Evolutionary conservation across 768 basidiomycete species (phyloP).

Genomic region (Lyophyllum decastes): DNA sequence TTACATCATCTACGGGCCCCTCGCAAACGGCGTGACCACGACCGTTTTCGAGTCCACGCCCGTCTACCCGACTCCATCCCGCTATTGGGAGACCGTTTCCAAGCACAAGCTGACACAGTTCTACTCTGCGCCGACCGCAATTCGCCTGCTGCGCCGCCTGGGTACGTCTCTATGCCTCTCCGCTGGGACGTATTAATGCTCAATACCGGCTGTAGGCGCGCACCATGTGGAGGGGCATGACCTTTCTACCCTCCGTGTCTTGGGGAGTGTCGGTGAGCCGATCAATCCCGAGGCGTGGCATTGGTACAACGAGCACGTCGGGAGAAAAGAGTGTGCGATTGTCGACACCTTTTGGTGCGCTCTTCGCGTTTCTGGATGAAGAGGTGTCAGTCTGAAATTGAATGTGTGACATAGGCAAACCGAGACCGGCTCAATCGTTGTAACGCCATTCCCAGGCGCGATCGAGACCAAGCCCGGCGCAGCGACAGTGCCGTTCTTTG

Average conservation of each 20-base stretch:
- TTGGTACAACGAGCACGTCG: slow-evolving; percentile 98
- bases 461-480: slow-evolving; percentile 95
- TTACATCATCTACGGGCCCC: slow-evolving; percentile 95
- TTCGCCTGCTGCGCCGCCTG: slow-evolving; percentile 79
- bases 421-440: slow-evolving; percentile 94
- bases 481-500: slow-evolving; percentile 98
- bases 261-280: slow-evolving; percentile 95
- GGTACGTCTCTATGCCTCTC: background rate
- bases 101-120: slow-evolving; percentile 95
- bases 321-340: slow-evolving; percentile 83
- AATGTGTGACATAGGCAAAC: slow-evolving; percentile 64
- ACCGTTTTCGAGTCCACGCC: slow-evolving; percentile 96
- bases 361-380: background rate
- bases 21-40: slow-evolving; percentile 81
- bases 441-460: slow-evolving; percentile 95
- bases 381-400: background rate
- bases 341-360: slow-evolving; percentile 82
- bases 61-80: slow-evolving; percentile 92
- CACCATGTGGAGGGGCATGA: slow-evolving; percentile 86
- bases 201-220: slow-evolving; percentile 48
- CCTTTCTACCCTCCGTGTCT: slow-evolving; percentile 77
- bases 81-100: slow-evolving; percentile 96
- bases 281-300: slow-evolving; percentile 99
- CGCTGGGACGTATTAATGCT: background rate
- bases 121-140: slow-evolving; percentile 94